These are phyloP conservation scores for Phanerochaete carnosa DNA, from an alignment of 768 basidiomycete genomes.

Conservation along the genomic window DNA sequence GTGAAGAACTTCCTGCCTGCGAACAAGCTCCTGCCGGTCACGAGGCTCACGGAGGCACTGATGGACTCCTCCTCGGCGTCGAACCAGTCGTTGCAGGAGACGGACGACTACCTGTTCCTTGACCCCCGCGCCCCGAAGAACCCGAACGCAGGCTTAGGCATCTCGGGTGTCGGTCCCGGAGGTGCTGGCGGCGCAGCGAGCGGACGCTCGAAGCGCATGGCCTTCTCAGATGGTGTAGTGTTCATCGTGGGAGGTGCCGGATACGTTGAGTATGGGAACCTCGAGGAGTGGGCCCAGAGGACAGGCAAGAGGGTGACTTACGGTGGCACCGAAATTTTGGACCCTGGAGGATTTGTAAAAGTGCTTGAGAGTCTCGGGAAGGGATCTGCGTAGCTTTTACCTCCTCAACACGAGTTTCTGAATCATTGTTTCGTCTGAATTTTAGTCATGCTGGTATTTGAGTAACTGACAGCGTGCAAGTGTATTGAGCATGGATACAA, in stretches of 20 bases:
- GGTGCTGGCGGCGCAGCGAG: slow-evolving; percentile 27
- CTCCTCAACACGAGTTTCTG: not conserved
- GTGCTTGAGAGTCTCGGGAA: slow-evolving; percentile 66
- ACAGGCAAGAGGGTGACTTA: slow-evolving; percentile 87
- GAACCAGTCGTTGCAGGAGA: slow-evolving; percentile 92
- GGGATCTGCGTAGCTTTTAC: slow-evolving; percentile 3
- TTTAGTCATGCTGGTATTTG: not conserved
- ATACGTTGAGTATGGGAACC: slow-evolving; percentile 95
- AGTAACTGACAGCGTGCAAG: not conserved
- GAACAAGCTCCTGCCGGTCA: slow-evolving; percentile 89
- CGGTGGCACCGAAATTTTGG: slow-evolving; percentile 93
- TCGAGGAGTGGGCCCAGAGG: slow-evolving; percentile 88
- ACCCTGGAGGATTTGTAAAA: slow-evolving; percentile 81
- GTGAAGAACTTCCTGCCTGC: slow-evolving; percentile 98
- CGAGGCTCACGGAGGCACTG: slow-evolving; percentile 89
- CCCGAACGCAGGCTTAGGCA: slow-evolving; percentile 42
- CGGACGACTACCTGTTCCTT: slow-evolving; percentile 92
- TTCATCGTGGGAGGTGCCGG: slow-evolving; percentile 97
- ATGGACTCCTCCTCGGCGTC: slow-evolving; percentile 97
- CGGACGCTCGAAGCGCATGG: slow-evolving; percentile 56
- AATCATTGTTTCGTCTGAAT: not conserved
- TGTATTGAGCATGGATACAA: slow-evolving; percentile 6
- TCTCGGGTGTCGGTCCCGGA: slow-evolving; percentile 36
- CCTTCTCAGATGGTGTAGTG: slow-evolving; percentile 84
- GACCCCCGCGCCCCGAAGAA: slow-evolving; percentile 81